Evolutionary conservation across 148 eudicot species (phyloP).

Genomic region (Cornus florida): DNA sequence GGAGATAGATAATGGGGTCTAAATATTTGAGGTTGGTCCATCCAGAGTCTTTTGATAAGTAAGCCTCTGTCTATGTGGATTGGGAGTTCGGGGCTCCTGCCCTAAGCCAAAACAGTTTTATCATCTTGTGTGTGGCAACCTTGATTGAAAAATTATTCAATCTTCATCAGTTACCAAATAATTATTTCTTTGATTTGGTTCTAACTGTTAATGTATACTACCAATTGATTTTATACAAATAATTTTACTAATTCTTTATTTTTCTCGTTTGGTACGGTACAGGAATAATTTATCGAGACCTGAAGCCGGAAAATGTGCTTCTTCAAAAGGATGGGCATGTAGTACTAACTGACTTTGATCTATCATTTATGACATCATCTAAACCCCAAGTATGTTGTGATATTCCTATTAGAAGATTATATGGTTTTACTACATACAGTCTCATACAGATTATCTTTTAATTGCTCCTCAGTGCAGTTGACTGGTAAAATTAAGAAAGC

Average conservation of each 20-base stretch:
- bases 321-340: conserved; percentile 86
- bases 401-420: background rate
- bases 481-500: background rate
- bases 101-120: too few species aligned
- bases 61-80: background rate
- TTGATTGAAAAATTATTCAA: too few species aligned
- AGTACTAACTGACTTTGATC: conserved; percentile 91
- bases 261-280: conserved; percentile 21
- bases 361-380: conserved; percentile 76
- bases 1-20: background rate
- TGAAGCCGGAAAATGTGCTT: conserved; percentile 93
- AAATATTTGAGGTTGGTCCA: background rate
- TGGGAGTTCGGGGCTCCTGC: too few species aligned
- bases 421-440: background rate
- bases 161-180: background rate
- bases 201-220: too few species aligned
- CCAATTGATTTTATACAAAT: too few species aligned
- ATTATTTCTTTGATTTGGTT: too few species aligned
- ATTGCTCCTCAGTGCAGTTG: background rate
- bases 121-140: background rate
- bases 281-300: conserved; percentile 94
- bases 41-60: background rate
- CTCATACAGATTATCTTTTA: background rate
- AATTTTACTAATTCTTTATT: too few species aligned
- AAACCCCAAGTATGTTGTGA: conserved; percentile 72